Evolutionary conservation across 306 rosid genomes (phyloP), one percentile per base, ranked within the genome.

Genomic region (Astragalus glycyphyllos): DNA sequence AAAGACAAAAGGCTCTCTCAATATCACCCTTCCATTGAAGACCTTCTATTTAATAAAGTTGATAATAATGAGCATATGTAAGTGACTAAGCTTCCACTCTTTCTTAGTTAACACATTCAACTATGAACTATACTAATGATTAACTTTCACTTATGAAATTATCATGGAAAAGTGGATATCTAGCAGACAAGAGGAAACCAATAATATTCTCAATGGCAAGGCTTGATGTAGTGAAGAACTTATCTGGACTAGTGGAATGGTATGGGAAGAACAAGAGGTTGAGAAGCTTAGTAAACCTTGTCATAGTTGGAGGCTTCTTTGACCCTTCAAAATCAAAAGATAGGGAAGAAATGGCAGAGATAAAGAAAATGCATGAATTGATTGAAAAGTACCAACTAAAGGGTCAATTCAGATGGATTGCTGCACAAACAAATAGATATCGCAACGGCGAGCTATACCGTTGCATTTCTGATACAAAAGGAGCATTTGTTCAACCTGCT

Each of bases 401-500:
- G 69, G 98, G 96, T 11, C 96, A 92, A 70, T 82, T 92, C 84
- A 86, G 96, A 79, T 92, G 98, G 98, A 92, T 93, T 61, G 89
- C 98, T 20, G 98, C 98, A 5, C 97, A 93, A 72, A 85, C 89
- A 14, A 83, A 93, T 58, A 50, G 97, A 44, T 44, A 74, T 23
- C 91, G 96, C 10, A 93, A 93, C 0, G 92, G 92, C 9, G 98
- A 93, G 70, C 93, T 93, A 50, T 93, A 93, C 80, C 91, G 97
- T 0, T 86, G 81, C 65, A 81, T 93, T 56, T 93, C 98, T 4
- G 97, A 93, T 79, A 78, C 91, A 14, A 88, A 72, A 75, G 98
- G 98, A 77, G 97, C 96, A 6, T 93, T 93, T 72, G 97, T 93
- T 44, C 98, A 90, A 63, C 98, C 97, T 65, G 97, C 98, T 57